Conservation (phyloP, 345 rosid genomes). For the Zanthoxylum bungeanum region DNA sequence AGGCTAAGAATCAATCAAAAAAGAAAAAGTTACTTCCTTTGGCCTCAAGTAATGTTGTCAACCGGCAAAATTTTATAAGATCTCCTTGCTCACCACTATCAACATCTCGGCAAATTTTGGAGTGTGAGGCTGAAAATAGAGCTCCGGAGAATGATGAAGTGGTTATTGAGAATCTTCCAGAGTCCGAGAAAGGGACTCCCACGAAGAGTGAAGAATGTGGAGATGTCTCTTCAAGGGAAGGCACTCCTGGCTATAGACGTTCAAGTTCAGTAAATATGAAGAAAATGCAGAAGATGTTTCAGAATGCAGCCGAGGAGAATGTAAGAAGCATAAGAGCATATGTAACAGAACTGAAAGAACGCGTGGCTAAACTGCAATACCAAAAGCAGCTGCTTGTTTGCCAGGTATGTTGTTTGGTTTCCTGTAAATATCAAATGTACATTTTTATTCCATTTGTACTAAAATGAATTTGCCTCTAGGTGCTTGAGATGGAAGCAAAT, state of each 20-base stretch:
- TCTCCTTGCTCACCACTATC: slow-evolving; percentile 96
- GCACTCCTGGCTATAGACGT: slow-evolving; percentile 67
- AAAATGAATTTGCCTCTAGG: slow-evolving; percentile 37
- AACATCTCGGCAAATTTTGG: slow-evolving; percentile 70
- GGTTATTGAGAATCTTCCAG: slow-evolving; percentile 35
- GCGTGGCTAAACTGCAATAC: slow-evolving; percentile 94
- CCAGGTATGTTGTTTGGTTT: slow-evolving; percentile 49
- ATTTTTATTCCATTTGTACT: background rate
- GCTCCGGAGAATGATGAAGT: slow-evolving; percentile 62
- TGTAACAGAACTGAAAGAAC: slow-evolving; percentile 93
- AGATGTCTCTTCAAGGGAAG: slow-evolving; percentile 78
- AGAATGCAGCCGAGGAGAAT: slow-evolving; percentile 99
- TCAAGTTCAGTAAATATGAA: slow-evolving; percentile 94
- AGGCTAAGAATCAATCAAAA: slow-evolving; percentile 68
- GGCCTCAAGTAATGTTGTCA: slow-evolving; percentile 65
- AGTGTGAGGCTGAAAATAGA: slow-evolving; percentile 72
- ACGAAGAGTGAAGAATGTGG: slow-evolving; percentile 78
- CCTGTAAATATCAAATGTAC: background rate
- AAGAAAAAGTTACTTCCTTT: slow-evolving; percentile 84
- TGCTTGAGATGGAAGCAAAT: slow-evolving; percentile 95
- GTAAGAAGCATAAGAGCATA: slow-evolving; percentile 93
- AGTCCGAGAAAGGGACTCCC: slow-evolving; percentile 69
- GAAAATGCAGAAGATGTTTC: slow-evolving; percentile 98
- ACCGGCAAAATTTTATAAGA: slow-evolving; percentile 65
- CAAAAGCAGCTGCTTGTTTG: slow-evolving; percentile 99